Percentiles rank a stretch among this genome's conserved stretches.
Conservation (phyloP, 1,284 basidiomycete species). For the Puccinia polysora region DNA sequence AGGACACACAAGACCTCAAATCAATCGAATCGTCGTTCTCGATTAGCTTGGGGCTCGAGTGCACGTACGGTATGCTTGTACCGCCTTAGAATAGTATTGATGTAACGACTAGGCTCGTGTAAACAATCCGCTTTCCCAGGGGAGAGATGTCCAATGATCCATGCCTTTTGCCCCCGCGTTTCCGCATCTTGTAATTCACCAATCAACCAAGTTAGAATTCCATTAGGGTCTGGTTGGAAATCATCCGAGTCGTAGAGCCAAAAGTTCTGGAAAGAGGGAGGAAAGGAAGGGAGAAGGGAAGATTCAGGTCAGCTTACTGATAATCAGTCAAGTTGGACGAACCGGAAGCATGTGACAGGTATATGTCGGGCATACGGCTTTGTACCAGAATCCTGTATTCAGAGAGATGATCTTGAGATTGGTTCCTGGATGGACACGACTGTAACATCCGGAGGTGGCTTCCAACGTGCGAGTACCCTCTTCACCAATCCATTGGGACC, state of each 20-base stretch:
- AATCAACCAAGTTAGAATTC: slow-evolving; percentile 56
- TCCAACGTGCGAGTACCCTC: slow-evolving; percentile 3
- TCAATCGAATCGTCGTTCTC: too few relatives aligned
- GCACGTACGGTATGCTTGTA: slow-evolving; percentile 57
- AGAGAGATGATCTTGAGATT: slow-evolving; percentile 43
- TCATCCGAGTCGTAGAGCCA: slow-evolving; percentile 44
- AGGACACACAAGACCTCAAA: background rate
- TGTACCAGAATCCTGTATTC: slow-evolving; percentile 43
- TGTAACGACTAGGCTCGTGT: slow-evolving; percentile 47
- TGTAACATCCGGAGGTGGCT: slow-evolving; percentile 32
- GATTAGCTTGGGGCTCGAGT: too few relatives aligned
- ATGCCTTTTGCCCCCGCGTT: slow-evolving; percentile 55
- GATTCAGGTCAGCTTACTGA: too few relatives aligned
- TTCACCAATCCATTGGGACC: slow-evolving; percentile 36
- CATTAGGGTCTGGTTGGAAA: slow-evolving; percentile 56
- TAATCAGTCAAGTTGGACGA: too few relatives aligned
- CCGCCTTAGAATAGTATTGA: slow-evolving; percentile 61
- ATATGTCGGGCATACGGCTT: slow-evolving; percentile 38
- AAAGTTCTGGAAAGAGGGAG: too few relatives aligned
- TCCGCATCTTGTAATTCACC: slow-evolving; percentile 61
- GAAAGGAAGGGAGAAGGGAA: too few relatives aligned
- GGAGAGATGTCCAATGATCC: slow-evolving; percentile 47
- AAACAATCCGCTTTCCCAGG: slow-evolving; percentile 58
- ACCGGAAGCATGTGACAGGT: too few relatives aligned
- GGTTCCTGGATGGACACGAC: slow-evolving; percentile 38